Base-by-base conservation (phyloP, 805 yeast species). In the Candida dendrica region DNA sequence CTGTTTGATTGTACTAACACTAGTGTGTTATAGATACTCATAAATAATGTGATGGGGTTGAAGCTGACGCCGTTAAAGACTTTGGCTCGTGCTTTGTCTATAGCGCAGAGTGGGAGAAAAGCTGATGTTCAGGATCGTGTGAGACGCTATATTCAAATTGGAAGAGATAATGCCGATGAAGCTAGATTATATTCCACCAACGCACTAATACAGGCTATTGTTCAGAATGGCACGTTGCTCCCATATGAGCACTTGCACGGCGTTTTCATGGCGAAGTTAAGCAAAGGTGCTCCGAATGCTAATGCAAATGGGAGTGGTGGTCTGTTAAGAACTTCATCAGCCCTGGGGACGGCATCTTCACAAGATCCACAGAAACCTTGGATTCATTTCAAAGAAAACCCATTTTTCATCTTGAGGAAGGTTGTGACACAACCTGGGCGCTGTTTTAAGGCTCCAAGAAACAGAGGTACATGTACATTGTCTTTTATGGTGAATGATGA, bases 21-120 rank as follows among this genome's bases (percentile, higher is more conserved):
- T 18, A n/a, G 10, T 19, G 6, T 19, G n/a, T 15, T 7, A 19
- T 8, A 34, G 37, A n/a, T 17, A 6, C 26, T 34, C 18, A 14
- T 34, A 4, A 4, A n/a, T 4, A 20, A n/a, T 22, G 29, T 20
- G 26, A n/a, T 34, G 15, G 27, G 27, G 4, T 40, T 53, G 17
- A 74, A 72, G 49, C 77, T 79, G 2, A 60, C 71, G 0, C 75
- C 74, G 42, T 64, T 81, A 42, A 80, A 79, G 56, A 69, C 63
- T 16, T 52, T 81, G 1, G 72, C 81, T 30, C 65, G 75, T 36
- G 52, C 77, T 1, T 52, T 79, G 15, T 72, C 73, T 2, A 58
- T 81, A 16, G 60, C 76, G 2, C 51, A 65, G 9, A 53, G 70
- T 6, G 95, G 93, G 1, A 64, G 78, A 32, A 87, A 86, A 59